Conservation (phyloP, 257 asterid genomes). For the Solanum raphanifolium region DNA sequence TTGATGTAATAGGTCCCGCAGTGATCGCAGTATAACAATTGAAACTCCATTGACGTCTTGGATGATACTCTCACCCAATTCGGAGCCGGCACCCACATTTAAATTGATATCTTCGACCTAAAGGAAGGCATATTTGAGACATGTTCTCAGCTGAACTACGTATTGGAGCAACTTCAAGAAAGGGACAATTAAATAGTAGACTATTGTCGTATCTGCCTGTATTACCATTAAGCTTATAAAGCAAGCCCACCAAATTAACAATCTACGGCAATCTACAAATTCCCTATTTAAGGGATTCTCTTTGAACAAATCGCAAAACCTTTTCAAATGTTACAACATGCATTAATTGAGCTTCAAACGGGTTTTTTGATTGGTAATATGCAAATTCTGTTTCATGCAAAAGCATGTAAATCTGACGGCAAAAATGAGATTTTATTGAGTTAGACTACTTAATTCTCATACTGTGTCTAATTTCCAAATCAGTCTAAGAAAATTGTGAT, state of each 20-base stretch:
- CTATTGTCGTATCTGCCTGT: not conserved
- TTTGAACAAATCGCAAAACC: not conserved
- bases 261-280: not conserved
- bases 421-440: not conserved
- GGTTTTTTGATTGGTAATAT: not conserved
- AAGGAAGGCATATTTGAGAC: conserved; percentile 1
- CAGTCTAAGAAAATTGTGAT: not conserved
- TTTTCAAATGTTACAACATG: not conserved
- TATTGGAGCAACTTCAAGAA: not conserved
- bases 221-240: not conserved
- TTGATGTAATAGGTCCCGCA: conserved; percentile 79
- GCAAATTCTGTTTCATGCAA: not conserved
- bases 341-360: not conserved
- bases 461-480: not conserved
- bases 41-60: conserved; percentile 81
- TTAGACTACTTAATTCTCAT: not conserved
- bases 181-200: not conserved
- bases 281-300: not conserved
- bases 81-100: conserved; percentile 77
- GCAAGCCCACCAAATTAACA: not conserved
- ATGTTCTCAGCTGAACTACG: not conserved
- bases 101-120: conserved; percentile 95
- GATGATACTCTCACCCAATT: conserved; percentile 83
- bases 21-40: conserved; percentile 64
- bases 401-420: not conserved